These are phyloP conservation scores for Plasmodium cynomolgi DNA, from an alignment of 169 alveolate species.

Conservation along the genomic window DNA sequence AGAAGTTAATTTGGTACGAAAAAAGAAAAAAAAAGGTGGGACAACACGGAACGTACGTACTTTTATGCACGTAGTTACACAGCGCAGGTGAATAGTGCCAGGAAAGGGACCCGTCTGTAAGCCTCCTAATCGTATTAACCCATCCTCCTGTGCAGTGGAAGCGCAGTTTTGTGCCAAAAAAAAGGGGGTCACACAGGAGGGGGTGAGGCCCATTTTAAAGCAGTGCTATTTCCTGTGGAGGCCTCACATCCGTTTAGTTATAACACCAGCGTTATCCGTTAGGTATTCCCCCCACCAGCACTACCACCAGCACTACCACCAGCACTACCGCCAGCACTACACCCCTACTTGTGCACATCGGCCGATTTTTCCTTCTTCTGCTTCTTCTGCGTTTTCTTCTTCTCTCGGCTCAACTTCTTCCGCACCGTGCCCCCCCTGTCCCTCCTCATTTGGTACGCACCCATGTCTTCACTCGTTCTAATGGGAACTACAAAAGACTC, in stretches of 20 bases:
- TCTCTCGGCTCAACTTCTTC: slow-evolving; percentile 70
- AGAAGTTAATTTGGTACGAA: neutral
- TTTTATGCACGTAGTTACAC: neutral
- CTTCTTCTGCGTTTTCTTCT: slow-evolving; percentile 68
- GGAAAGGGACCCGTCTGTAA: no score
- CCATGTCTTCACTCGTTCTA: slow-evolving; percentile 4
- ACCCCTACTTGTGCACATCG: slow-evolving; percentile 34
- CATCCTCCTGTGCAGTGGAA: no score
- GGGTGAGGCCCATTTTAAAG: neutral
- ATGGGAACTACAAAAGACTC: slow-evolving; percentile 13
- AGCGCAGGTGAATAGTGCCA: no score
- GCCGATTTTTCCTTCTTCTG: slow-evolving; percentile 60
- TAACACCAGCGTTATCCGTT: neutral
- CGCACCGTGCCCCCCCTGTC: slow-evolving; percentile 77
- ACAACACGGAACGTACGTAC: no score
- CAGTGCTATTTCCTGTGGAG: neutral
- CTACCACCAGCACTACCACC: no score
- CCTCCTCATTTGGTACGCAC: slow-evolving; percentile 64
- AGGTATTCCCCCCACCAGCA: neutral
- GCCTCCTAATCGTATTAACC: no score
- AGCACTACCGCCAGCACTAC: no score
- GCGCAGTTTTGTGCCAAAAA: no score
- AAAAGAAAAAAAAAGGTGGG: neutral
- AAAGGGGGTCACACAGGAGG: neutral
- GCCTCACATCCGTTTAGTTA: neutral